Conservation (phyloP, 345 rosid genomes). For the Noccaea bulbosa region DNA sequence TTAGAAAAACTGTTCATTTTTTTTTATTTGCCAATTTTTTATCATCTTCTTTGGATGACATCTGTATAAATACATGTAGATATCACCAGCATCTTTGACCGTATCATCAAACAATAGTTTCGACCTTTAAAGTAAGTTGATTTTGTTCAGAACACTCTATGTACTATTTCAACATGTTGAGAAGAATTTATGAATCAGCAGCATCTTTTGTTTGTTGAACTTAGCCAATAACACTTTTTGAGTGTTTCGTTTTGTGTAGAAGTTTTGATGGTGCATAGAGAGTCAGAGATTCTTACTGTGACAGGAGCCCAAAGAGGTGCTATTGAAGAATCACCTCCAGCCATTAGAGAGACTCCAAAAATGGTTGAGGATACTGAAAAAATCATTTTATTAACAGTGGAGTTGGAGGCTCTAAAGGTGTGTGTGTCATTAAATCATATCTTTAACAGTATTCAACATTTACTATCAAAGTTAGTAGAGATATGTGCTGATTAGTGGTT, state of each 20-base stretch:
- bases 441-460: not conserved
- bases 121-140: too few relatives aligned
- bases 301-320: constrained; percentile 81
- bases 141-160: too few relatives aligned
- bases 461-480: not conserved
- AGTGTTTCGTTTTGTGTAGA: not conserved
- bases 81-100: not conserved
- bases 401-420: constrained; percentile 83
- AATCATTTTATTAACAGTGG: constrained; percentile 60
- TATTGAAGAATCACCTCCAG: constrained; percentile 91
- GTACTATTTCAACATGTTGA: too few relatives aligned
- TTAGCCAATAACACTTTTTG: not conserved
- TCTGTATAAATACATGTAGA: not conserved
- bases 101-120: not conserved
- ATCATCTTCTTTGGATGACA: not conserved
- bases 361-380: constrained; percentile 79
- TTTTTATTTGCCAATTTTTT: not conserved
- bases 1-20: too few relatives aligned
- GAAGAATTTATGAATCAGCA: too few relatives aligned
- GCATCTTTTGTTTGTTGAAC: not conserved
- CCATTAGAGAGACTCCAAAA: constrained; percentile 86
- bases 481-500: not conserved
- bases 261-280: constrained; percentile 10
- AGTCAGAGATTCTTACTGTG: not conserved
- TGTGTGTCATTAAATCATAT: not conserved